Evolutionary conservation across 2,329 filamentous ascomycete genomes (phyloP).

Genomic region (Dactylellina drechsleri): DNA sequence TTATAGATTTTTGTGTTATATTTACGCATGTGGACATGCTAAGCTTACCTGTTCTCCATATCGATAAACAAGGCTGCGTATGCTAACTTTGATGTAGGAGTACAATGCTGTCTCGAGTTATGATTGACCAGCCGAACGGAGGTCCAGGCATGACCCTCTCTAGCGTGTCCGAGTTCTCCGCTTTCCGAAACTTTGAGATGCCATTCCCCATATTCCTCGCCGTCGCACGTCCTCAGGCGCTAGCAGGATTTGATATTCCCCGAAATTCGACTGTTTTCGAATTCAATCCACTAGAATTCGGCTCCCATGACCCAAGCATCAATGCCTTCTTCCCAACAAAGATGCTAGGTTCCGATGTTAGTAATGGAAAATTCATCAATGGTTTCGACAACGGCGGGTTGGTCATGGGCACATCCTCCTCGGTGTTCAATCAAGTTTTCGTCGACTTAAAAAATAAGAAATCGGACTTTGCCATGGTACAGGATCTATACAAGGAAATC

Average conservation of each 20-base stretch:
- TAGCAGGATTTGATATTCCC: constrained; percentile 68
- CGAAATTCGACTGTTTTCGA: constrained; percentile 80
- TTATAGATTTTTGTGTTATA: not conserved
- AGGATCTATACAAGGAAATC: constrained; percentile 65
- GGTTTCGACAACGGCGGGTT: constrained; percentile 86
- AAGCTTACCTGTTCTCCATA: not conserved
- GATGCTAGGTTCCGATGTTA: constrained; percentile 79
- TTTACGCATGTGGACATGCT: too few relatives aligned
- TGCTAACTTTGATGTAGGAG: constrained; percentile 59
- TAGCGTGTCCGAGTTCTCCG: constrained; percentile 73
- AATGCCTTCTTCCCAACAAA: constrained; percentile 76
- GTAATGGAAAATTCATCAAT: constrained; percentile 70
- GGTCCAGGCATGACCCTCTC: constrained; percentile 75
- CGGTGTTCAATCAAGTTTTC: constrained; percentile 83
- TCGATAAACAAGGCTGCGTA: not conserved
- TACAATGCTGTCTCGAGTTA: constrained; percentile 35
- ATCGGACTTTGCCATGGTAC: constrained; percentile 64
- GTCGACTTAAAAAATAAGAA: constrained; percentile 69
- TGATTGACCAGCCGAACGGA: constrained; percentile 50
- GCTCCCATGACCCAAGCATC: constrained; percentile 77
- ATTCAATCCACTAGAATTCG: constrained; percentile 82
- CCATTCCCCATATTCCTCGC: constrained; percentile 80
- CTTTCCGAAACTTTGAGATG: constrained; percentile 72
- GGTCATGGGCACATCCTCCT: constrained; percentile 85
- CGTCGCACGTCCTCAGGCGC: constrained; percentile 72